phyloP scores from a whole-genome alignment of 352 stramenopile genomes.

The Blastocystis sp. region DNA sequence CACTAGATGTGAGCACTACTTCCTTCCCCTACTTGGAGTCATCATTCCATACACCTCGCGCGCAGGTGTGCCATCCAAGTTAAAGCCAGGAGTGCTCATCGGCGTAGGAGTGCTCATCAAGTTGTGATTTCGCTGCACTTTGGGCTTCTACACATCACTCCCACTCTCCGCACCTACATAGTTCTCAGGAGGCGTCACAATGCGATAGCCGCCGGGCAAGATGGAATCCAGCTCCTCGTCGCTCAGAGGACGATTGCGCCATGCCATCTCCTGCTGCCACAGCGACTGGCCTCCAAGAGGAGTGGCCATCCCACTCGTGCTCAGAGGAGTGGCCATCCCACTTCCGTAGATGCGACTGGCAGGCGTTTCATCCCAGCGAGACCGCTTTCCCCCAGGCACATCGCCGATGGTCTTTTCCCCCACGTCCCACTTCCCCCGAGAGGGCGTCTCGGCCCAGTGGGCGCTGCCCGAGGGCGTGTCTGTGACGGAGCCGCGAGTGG shows the following conservation, averaged over 20 bases:
- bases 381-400: conserved; percentile 73
- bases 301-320: neutral
- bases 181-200: conserved; percentile 83
- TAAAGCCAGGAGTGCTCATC: conserved; percentile 75
- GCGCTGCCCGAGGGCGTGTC: conserved; percentile 70
- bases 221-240: conserved; percentile 93
- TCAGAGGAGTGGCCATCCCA: conserved; percentile 6
- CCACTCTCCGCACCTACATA: conserved; percentile 72
- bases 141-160: conserved; percentile 67
- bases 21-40: conserved; percentile 66
- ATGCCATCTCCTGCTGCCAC: conserved; percentile 56
- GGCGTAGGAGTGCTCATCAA: conserved; percentile 88
- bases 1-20: conserved; percentile 66
- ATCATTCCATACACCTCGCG: conserved; percentile 69
- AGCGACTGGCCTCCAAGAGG: neutral
- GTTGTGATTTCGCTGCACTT: conserved; percentile 86
- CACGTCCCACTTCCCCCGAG: conserved; percentile 47
- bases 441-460: conserved; percentile 66
- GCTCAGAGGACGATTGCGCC: conserved; percentile 70
- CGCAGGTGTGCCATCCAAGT: conserved; percentile 70
- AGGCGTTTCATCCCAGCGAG: conserved; percentile 90
- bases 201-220: conserved; percentile 89
- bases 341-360: conserved; percentile 67
- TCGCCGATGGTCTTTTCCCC: conserved; percentile 62
- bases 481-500: conserved; percentile 64